These are phyloP conservation scores for Phytophthora palmivora DNA, from an alignment of 352 stramenopile species.

Conservation along the genomic window DNA sequence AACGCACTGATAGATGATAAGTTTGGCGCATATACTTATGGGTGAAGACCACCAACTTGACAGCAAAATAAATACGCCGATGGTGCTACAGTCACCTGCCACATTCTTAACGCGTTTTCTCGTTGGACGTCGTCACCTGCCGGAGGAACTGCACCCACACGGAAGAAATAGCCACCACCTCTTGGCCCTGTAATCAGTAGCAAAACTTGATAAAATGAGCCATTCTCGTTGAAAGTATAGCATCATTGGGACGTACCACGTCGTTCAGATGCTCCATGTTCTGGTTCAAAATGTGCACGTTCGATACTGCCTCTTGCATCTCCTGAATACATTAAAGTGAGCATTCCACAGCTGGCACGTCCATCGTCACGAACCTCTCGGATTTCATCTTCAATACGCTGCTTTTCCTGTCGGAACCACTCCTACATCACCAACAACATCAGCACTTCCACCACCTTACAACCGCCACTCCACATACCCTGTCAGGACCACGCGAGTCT, in stretches of 20 bases:
- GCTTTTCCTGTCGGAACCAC: constrained; percentile 73
- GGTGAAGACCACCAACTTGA: constrained; percentile 10
- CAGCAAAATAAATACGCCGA: constrained; percentile 24
- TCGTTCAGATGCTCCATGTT: constrained; percentile 87
- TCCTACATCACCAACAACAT: constrained; percentile 42
- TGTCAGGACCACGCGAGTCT: constrained; percentile 38
- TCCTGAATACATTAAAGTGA: constrained; percentile 39
- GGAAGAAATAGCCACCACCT: constrained; percentile 75
- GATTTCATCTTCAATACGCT: constrained; percentile 75
- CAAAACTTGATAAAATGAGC: not conserved
- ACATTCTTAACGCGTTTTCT: constrained; percentile 44
- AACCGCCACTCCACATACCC: constrained; percentile 13
- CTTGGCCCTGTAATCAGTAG: constrained; percentile 58
- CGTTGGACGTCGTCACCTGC: constrained; percentile 52
- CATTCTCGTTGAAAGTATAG: not conserved
- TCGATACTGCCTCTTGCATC: constrained; percentile 84
- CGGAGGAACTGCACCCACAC: constrained; percentile 79
- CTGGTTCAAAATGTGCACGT: constrained; percentile 82
- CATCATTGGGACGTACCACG: constrained; percentile 48
- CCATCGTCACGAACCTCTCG: constrained; percentile 51
- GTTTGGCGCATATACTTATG: constrained; percentile 24
- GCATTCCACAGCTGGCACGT: not conserved
- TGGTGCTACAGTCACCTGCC: constrained; percentile 2
- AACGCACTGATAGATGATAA: constrained; percentile 27
- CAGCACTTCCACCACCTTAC: not conserved